Evolutionary conservation across 1,139 yeast genomes (phyloP).

Genomic region (Candida glucosophila): DNA sequence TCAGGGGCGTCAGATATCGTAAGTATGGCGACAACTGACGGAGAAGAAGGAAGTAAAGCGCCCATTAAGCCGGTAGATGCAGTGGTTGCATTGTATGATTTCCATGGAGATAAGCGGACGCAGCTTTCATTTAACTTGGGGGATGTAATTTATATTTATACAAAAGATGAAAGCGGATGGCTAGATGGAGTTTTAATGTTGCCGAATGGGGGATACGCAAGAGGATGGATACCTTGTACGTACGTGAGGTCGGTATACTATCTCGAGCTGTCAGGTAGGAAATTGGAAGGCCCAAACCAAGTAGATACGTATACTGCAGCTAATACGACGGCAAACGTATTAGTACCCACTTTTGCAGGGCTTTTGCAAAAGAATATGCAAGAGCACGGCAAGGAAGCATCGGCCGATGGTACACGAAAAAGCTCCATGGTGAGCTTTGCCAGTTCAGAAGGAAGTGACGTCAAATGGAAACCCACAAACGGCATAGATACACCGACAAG

Average conservation of each 20-base stretch:
- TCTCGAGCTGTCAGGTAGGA: constrained; percentile 37
- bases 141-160: constrained; percentile 42
- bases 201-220: constrained; percentile 30
- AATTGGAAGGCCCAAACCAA: constrained; percentile 32
- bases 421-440: constrained; percentile 44
- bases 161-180: constrained; percentile 57
- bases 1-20: too few species aligned
- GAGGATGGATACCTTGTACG: constrained; percentile 76
- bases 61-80: constrained; percentile 36
- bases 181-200: constrained; percentile 61
- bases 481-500: constrained; percentile 4
- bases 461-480: constrained; percentile 3
- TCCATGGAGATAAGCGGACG: constrained; percentile 38
- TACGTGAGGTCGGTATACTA: constrained; percentile 43
- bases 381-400: constrained; percentile 21
- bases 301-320: constrained; percentile 40
- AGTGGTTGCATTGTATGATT: constrained; percentile 44
- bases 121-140: constrained; percentile 41
- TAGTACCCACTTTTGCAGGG: constrained; percentile 36
- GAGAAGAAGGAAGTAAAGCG: too few species aligned
- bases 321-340: constrained; percentile 42
- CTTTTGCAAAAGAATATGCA: constrained; percentile 28
- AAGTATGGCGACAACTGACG: too few species aligned
- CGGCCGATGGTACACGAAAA: constrained; percentile 29
- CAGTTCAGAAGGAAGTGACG: constrained; percentile 26